A percentile compares a stretch with the other conserved stretches of the same genome.
Evolutionary conservation across 2,329 filamentous ascomycete genomes (phyloP).

Genomic region (Exophiala xenobiotica): DNA sequence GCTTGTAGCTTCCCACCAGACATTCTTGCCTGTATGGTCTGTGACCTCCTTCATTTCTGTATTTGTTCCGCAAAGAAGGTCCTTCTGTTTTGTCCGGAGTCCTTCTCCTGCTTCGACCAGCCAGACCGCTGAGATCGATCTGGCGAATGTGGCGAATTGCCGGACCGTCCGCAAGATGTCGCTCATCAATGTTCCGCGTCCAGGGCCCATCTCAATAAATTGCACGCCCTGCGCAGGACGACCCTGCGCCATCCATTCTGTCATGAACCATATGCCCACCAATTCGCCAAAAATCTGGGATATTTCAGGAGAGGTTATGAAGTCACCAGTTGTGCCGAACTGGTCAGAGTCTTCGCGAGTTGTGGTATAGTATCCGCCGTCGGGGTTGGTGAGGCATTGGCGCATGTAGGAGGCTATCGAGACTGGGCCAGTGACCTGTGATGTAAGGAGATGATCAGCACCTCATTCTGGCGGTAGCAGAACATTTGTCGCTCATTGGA

Average conservation of each 20-base stretch:
- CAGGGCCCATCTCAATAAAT: conserved; percentile 90
- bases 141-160: conserved; percentile 75
- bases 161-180: conserved; percentile 86
- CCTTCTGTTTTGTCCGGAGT: conserved; percentile 73
- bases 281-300: conserved; percentile 96
- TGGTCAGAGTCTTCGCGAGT: conserved; percentile 67
- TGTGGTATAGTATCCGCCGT: conserved; percentile 91
- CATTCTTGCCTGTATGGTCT: conserved; percentile 22
- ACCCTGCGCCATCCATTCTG: conserved; percentile 95
- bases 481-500: no score
- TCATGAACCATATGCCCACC: conserved; percentile 88
- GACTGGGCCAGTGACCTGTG: conserved; percentile 78
- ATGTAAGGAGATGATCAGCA: background rate
- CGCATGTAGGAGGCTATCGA: conserved; percentile 96
- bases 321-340: conserved; percentile 91
- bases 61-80: conserved; percentile 73
- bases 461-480: no score
- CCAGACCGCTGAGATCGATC: conserved; percentile 81
- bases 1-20: conserved; percentile 71
- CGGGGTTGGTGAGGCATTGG: conserved; percentile 89
- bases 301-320: conserved; percentile 95
- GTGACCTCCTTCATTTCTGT: conserved; percentile 65
- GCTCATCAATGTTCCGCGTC: conserved; percentile 93
- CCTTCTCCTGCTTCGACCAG: conserved; percentile 89
- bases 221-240: conserved; percentile 71